Conservation (phyloP, 305 asterid species). For the Ilex paraguariensis region DNA sequence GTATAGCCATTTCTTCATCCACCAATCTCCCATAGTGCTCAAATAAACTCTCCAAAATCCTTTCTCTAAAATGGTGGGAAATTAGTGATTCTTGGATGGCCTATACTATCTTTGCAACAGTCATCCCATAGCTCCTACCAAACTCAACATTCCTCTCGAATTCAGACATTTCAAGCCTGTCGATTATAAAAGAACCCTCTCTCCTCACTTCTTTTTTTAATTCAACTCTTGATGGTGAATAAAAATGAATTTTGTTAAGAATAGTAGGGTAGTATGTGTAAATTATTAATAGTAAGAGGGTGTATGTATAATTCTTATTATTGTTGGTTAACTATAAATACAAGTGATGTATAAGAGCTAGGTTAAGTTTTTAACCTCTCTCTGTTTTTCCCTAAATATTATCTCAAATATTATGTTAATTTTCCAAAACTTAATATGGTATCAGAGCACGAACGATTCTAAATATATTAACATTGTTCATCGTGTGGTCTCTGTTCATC, state of each 20-base stretch:
- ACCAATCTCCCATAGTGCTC: constrained; percentile 52
- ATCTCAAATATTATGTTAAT: no score
- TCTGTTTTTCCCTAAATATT: no score
- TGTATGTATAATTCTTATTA: no score
- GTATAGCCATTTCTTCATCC: constrained; percentile 51
- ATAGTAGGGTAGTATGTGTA: no score
- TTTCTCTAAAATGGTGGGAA: constrained; percentile 62
- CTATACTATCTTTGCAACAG: constrained; percentile 64
- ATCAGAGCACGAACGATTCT: no score
- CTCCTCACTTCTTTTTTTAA: constrained; percentile 47
- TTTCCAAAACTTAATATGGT: no score
- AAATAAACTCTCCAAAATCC: constrained; percentile 48
- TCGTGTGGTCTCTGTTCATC: no score
- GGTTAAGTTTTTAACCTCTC: no score
- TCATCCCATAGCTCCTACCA: constrained; percentile 51
- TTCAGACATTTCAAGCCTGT: constrained; percentile 43
- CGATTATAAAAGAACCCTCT: constrained; percentile 56
- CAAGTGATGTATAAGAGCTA: no score
- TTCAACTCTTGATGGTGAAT: constrained; percentile 71
- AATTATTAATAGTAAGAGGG: no score
- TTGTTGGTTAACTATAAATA: no score
- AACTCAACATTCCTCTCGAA: constrained; percentile 33
- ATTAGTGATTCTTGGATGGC: constrained; percentile 84
- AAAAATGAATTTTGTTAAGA: constrained; percentile 68
- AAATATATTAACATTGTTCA: no score